phyloP scores from a whole-genome alignment of 345 rosid genomes.

The Ceriops zippeliana region DNA sequence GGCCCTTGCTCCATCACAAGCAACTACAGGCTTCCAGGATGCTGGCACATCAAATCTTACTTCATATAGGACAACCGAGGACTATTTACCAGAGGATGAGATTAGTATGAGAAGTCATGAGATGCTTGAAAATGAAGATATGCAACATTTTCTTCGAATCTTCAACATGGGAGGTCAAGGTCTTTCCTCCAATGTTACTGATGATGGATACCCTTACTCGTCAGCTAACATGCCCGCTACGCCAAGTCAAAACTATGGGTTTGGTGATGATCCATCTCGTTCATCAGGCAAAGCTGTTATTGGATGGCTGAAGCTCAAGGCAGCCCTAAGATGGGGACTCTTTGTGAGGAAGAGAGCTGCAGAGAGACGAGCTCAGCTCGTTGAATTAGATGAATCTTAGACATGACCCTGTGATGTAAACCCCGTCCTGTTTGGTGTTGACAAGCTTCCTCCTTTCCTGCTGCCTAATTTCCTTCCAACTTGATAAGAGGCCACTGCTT shows the following conservation, averaged over 20 bases:
- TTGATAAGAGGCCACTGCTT: slow-evolving; percentile 1
- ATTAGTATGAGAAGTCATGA: slow-evolving; percentile 28
- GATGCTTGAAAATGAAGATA: slow-evolving; percentile 35
- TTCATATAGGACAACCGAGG: slow-evolving; percentile 32
- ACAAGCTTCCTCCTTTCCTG: slow-evolving; percentile 1
- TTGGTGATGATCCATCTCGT: slow-evolving; percentile 28
- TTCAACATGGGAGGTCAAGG: slow-evolving; percentile 26
- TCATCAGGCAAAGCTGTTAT: slow-evolving; percentile 30
- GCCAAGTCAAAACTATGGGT: slow-evolving; percentile 13
- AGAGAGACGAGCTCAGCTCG: slow-evolving; percentile 29
- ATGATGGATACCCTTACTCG: slow-evolving; percentile 22
- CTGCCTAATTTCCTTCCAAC: slow-evolving; percentile 1
- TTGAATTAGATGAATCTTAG: slow-evolving; percentile 26
- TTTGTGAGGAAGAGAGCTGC: slow-evolving; percentile 34
- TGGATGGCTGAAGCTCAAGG: slow-evolving; percentile 35
- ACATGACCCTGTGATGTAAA: slow-evolving; percentile 8
- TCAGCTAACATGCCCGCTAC: slow-evolving; percentile 15
- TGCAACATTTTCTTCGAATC: slow-evolving; percentile 30
- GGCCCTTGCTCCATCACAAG: slow-evolving; percentile 41
- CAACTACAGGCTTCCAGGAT: slow-evolving; percentile 38
- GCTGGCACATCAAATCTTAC: slow-evolving; percentile 38
- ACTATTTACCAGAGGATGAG: slow-evolving; percentile 23
- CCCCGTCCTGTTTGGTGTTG: slow-evolving; percentile 18
- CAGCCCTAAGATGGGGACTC: slow-evolving; percentile 32
- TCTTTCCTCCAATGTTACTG: slow-evolving; percentile 10